Base-by-base conservation (phyloP, 139 green algal genomes). In the Auxenochlorella pyrenoidosa region DNA sequence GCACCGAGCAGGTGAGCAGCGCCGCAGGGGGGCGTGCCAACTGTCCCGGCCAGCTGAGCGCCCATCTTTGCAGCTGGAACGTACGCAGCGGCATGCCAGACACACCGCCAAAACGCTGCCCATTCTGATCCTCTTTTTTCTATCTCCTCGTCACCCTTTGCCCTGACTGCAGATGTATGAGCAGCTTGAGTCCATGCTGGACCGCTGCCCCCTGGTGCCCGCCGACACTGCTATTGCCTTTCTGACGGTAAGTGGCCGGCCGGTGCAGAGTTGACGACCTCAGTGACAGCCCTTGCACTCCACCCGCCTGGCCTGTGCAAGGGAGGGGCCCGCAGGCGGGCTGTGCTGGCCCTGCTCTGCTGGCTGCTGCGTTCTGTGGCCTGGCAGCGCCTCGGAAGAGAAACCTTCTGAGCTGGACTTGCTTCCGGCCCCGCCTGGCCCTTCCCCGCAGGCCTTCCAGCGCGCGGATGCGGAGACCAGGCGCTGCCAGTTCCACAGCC, bases 401-500 rank as follows among this genome's bases (percentile, higher is more conserved):
- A n/a, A 54, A 10, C 47, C 47, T 10, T 54, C 63, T 71, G 3
- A 71, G 63, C 63, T 71, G 26, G 2, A 10, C 30, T 24, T 71
- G 21, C 63, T 71, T 10, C 30, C 12, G 21, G 10, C 47, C 47
- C 47, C 47, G 8, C 47, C 8, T 54, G 47, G 47, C 47, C 13
- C 63, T 2, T 15, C 10, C 40, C 40, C 16, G 76, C 76, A 82
- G 76, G 47, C 76, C n/a, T 82, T 65, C 32, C 76, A 82, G 47
- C 76, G 76, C 3, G 47, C 76, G 1, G 47, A 68, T 6, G n/a
- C 18, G 30, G 76, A 70, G 28, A 68, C 76, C n/a, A 18, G 30
- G 47, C 76, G 76, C 76, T 82, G 76, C 76, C 76, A 82, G 51
- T 82, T 47, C 76, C n/a, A 47, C 76, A 70, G 47, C 18, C 76